These are phyloP conservation scores for Termitomyces sp. DNA, from an alignment of 768 basidiomycete genomes.

Conservation along the genomic window DNA sequence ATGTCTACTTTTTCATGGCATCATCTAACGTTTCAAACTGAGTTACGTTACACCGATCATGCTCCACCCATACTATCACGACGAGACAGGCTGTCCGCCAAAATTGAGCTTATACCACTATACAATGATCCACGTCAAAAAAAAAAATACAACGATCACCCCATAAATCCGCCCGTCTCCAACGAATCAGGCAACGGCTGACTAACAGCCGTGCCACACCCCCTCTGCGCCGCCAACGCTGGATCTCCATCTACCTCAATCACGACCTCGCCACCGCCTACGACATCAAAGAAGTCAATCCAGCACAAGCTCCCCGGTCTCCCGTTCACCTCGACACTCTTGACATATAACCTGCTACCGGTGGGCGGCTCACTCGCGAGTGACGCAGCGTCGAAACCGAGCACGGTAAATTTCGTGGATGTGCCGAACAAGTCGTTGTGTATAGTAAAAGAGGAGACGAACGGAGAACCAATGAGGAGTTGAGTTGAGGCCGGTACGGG, in stretches of 20 bases:
- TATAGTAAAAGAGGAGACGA: constrained; percentile 40
- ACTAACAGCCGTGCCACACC: constrained; percentile 30
- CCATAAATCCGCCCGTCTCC: constrained; percentile 32
- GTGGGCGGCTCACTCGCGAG: constrained; percentile 31
- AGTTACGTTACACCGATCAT: neutral
- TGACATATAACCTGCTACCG: constrained; percentile 38
- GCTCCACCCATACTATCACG: too few relatives aligned
- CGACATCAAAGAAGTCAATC: constrained; percentile 38
- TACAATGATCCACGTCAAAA: neutral
- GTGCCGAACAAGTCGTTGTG: constrained; percentile 33
- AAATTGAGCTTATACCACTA: neutral
- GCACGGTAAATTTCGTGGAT: constrained; percentile 35
- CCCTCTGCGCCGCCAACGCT: constrained; percentile 25
- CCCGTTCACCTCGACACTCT: constrained; percentile 40
- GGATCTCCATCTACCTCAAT: constrained; percentile 40
- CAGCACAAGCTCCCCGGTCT: constrained; percentile 32
- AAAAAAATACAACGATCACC: neutral
- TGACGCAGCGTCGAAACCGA: constrained; percentile 33
- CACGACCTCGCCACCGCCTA: constrained; percentile 38
- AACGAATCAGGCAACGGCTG: constrained; percentile 34
- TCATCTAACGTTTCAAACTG: neutral
- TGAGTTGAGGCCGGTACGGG: constrained; percentile 42
- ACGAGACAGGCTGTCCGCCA: too few relatives aligned
- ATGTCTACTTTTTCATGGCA: neutral
- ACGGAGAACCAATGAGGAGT: constrained; percentile 42